phyloP scores from a whole-genome alignment of 441 rosid genomes.

The Adansonia madagascariensis region DNA sequence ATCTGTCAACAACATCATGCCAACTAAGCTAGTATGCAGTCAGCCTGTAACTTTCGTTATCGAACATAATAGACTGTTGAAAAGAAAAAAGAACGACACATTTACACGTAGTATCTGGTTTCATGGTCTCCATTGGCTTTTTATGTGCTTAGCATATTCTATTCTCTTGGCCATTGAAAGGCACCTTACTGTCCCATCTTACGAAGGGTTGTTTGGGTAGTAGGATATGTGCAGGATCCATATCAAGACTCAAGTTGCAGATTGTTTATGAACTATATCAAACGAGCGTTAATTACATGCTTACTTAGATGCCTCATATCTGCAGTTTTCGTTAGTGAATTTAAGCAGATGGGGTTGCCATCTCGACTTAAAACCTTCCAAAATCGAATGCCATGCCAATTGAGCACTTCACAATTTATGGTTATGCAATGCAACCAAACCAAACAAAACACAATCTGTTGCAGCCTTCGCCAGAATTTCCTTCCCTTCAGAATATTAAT shows the following conservation, averaged over 20 bases:
- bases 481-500: not conserved
- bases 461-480: not conserved
- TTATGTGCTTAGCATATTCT: constrained; percentile 1
- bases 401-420: no score
- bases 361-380: not conserved
- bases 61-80: constrained; percentile 21
- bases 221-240: not conserved
- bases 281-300: not conserved
- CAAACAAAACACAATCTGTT: not conserved
- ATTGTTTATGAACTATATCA: not conserved
- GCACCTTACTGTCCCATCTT: constrained; percentile 16
- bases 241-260: not conserved
- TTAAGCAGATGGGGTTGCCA: not conserved
- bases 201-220: not conserved
- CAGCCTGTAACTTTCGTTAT: no score
- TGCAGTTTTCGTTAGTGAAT: not conserved
- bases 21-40: no score
- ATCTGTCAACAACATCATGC: no score
- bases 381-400: not conserved
- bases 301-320: not conserved
- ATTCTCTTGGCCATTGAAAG: not conserved
- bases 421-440: not conserved
- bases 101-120: constrained; percentile 23
- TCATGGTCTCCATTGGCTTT: constrained; percentile 32
- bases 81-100: constrained; percentile 25